Conservation (phyloP, 2,329 filamentous ascomycete species). For the Phialocephala sp. region DNA sequence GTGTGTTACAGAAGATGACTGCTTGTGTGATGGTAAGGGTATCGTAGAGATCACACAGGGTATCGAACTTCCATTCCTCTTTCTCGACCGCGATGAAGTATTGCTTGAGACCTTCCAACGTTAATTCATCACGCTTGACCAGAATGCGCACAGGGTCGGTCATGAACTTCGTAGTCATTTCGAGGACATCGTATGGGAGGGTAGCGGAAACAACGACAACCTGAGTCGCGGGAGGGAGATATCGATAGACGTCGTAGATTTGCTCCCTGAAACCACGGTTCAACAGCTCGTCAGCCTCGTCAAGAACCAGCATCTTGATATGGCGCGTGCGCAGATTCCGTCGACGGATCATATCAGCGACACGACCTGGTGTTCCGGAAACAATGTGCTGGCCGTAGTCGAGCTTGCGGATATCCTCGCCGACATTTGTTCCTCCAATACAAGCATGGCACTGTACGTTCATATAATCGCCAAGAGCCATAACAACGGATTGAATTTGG, state of each 20-base stretch:
- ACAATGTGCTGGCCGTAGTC: slow-evolving; percentile 98
- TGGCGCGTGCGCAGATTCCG: slow-evolving; percentile 74
- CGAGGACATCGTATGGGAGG: slow-evolving; percentile 94
- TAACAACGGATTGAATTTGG: slow-evolving; percentile 97
- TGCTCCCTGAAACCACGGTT: slow-evolving; percentile 97
- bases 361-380: slow-evolving; percentile 94
- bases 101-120: slow-evolving; percentile 95
- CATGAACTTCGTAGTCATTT: slow-evolving; percentile 99
- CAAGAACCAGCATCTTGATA: slow-evolving; percentile 80
- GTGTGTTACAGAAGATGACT: slow-evolving; percentile 99
- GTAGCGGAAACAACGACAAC: slow-evolving; percentile 98
- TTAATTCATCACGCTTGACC: slow-evolving; percentile 98
- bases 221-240: slow-evolving; percentile 93
- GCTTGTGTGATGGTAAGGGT: slow-evolving; percentile 98
- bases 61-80: slow-evolving; percentile 99
- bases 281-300: slow-evolving; percentile 79
- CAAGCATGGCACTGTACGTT: slow-evolving; percentile 99
- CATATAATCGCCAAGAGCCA: slow-evolving; percentile 99
- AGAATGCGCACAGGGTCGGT: slow-evolving; percentile 95
- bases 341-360: slow-evolving; percentile 82
- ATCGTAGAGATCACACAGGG: slow-evolving; percentile 97
- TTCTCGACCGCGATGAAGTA: slow-evolving; percentile 99
- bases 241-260: slow-evolving; percentile 98
- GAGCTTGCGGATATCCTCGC: slow-evolving; percentile 96
- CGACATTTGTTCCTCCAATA: slow-evolving; percentile 96